A percentile compares a stretch with the other conserved stretches of the same genome.
phyloP scores from a whole-genome alignment of 805 yeast genomes.

The Ogataea angusta region DNA sequence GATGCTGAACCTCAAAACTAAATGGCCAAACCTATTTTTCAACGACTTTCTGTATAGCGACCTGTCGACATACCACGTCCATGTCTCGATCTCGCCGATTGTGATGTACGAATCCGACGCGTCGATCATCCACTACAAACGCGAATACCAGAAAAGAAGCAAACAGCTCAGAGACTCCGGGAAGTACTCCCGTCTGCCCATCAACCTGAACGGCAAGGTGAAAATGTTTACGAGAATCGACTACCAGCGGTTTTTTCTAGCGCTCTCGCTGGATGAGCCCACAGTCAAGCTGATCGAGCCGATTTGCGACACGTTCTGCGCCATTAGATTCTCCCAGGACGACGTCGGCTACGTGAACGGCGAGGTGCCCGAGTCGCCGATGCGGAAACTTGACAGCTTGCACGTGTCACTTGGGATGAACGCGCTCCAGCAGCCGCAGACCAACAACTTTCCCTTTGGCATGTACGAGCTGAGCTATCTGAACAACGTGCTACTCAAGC shows the following conservation, averaged over 20 bases:
- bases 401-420: conserved; percentile 23
- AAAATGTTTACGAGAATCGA: conserved; percentile 16
- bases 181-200: conserved; percentile 2
- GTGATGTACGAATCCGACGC: conserved; percentile 16
- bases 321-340: conserved; percentile 11
- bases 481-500: conserved; percentile 24
- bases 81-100: conserved; percentile 28
- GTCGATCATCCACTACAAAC: conserved; percentile 13
- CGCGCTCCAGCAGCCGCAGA: not conserved
- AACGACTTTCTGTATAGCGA: conserved; percentile 16
- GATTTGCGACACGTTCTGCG: conserved; percentile 3
- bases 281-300: conserved; percentile 4
- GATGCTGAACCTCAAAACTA: conserved; percentile 11
- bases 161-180: conserved; percentile 7
- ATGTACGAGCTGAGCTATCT: conserved; percentile 27
- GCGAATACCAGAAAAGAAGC: conserved; percentile 9
- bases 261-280: conserved; percentile 7
- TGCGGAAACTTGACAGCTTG: conserved; percentile 11
- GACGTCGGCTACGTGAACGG: conserved; percentile 21
- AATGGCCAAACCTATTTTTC: conserved; percentile 25
- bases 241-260: conserved; percentile 16
- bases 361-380: conserved; percentile 14
- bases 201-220: conserved; percentile 6
- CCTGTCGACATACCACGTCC: conserved; percentile 15
- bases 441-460: conserved; percentile 18